phyloP scores from a whole-genome alignment of 2,329 filamentous ascomycete genomes.

The Zasmidium angulare region DNA sequence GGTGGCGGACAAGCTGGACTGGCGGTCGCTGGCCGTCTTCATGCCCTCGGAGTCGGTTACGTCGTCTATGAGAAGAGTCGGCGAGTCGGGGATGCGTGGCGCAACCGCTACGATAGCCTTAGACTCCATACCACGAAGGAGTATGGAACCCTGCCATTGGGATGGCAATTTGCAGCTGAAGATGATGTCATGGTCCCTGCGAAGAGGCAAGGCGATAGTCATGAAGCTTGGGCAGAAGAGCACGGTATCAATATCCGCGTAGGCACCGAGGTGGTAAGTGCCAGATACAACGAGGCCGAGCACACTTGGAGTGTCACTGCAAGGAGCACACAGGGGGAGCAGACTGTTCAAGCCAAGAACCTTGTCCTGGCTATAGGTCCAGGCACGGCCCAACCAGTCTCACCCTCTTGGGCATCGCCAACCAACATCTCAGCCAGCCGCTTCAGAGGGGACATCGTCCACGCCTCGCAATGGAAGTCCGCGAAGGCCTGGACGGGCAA shows the following conservation, averaged over 20 bases:
- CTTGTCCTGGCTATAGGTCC: conserved; percentile 66
- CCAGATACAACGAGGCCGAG: conserved; percentile 59
- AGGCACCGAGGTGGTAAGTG: conserved; percentile 65
- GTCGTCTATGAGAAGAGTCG: conserved; percentile 49
- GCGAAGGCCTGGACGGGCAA: conserved; percentile 34
- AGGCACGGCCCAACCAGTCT: conserved; percentile 50
- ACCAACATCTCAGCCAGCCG: conserved; percentile 11
- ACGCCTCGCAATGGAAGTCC: neutral
- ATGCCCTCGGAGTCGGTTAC: conserved; percentile 40
- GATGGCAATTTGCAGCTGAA: too few relatives aligned
- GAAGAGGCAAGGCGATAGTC: too few relatives aligned
- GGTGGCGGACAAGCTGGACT: conserved; percentile 37
- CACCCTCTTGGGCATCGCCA: conserved; percentile 57
- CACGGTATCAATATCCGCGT: conserved; percentile 54
- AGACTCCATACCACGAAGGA: conserved; percentile 67
- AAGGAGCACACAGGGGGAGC: conserved; percentile 31
- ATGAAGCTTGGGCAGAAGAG: too few relatives aligned
- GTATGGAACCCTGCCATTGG: too few relatives aligned
- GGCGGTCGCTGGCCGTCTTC: conserved; percentile 39
- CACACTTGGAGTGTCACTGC: conserved; percentile 57
- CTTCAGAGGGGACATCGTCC: conserved; percentile 6
- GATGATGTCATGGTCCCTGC: too few relatives aligned
- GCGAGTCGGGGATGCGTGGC: conserved; percentile 52
- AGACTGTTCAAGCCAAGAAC: conserved; percentile 58
- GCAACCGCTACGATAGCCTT: conserved; percentile 58